These are phyloP conservation scores for Paramecium octaurelia DNA, from an alignment of 73 alveolate genomes.

Conservation along the genomic window DNA sequence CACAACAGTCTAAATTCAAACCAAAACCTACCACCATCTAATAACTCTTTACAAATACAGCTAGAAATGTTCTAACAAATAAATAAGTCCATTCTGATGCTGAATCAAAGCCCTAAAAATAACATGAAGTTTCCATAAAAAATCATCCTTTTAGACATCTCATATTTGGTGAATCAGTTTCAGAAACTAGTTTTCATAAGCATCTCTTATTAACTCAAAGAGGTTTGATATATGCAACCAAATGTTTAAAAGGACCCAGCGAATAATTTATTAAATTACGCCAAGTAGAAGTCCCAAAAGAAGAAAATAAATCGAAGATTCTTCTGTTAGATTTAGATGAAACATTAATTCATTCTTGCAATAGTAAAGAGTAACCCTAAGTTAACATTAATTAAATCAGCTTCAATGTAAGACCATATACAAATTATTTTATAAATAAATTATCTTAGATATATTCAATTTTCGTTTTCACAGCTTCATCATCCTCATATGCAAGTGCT, in stretches of 20 bases:
- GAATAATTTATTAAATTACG: constrained; percentile 16
- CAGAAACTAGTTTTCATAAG: constrained; percentile 1
- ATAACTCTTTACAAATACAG: neutral
- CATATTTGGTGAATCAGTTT: neutral
- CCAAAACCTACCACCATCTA: neutral
- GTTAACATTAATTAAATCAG: constrained; percentile 66
- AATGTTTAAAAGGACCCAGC: constrained; percentile 59
- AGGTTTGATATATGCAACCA: constrained; percentile 55
- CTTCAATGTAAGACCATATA: constrained; percentile 77
- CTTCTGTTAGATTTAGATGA: constrained; percentile 84
- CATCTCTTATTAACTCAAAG: constrained; percentile 40
- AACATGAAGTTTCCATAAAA: neutral
- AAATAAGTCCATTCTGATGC: constrained; percentile 27
- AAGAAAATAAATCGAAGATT: constrained; percentile 62
- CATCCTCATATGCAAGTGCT: constrained; percentile 79
- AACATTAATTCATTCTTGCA: constrained; percentile 76
- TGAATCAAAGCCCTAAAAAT: neutral
- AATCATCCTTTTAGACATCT: constrained; percentile 58
- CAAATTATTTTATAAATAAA: constrained; percentile 70
- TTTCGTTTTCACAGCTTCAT: constrained; percentile 81
- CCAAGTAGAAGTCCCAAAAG: neutral
- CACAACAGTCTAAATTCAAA: neutral
- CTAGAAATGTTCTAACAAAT: neutral
- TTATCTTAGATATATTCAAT: constrained; percentile 75
- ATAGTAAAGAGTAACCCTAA: constrained; percentile 37